Evolutionary conservation across 2,329 filamentous ascomycete species (phyloP).

Genomic region (Colletotrichum sp.): DNA sequence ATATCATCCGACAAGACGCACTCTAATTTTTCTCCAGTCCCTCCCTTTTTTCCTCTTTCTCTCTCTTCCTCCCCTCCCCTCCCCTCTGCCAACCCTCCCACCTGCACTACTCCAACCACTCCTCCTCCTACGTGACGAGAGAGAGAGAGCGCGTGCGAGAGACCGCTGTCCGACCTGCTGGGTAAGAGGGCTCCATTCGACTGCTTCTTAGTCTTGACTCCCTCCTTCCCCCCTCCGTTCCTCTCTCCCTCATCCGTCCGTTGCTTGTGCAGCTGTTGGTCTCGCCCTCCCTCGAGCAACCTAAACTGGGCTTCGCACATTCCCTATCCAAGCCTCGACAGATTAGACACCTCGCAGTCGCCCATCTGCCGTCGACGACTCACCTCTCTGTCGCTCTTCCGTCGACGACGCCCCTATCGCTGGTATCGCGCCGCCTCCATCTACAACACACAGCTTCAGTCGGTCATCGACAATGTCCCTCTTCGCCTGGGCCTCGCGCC

Average conservation of each 20-base stretch:
- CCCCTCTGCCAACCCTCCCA: slow-evolving; percentile 23
- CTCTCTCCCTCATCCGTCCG: slow-evolving; percentile 4
- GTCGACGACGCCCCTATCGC: neutral
- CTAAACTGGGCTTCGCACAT: neutral
- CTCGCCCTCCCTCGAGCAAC: slow-evolving; percentile 13
- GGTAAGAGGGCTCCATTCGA: slow-evolving; percentile 7
- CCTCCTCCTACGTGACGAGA: neutral
- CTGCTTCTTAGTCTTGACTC: slow-evolving; percentile 2
- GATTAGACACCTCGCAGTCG: neutral
- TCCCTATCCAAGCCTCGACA: neutral
- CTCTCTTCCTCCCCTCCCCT: slow-evolving; percentile 15
- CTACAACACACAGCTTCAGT: neutral
- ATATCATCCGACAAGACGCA: slow-evolving; percentile 23
- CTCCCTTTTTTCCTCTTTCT: slow-evolving; percentile 15
- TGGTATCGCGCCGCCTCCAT: neutral
- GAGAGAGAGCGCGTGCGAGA: neutral
- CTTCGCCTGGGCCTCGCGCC: slow-evolving; percentile 58
- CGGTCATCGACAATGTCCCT: slow-evolving; percentile 49
- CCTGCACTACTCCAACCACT: slow-evolving; percentile 10
- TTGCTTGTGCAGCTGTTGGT: slow-evolving; percentile 9
- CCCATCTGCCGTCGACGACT: neutral
- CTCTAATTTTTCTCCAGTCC: slow-evolving; percentile 19
- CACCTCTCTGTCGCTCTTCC: neutral
- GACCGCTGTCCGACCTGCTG: slow-evolving; percentile 5
- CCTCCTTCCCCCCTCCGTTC: slow-evolving; percentile 11